Conservation (phyloP, 305 asterid species). For the Fraxinus latifolia region DNA sequence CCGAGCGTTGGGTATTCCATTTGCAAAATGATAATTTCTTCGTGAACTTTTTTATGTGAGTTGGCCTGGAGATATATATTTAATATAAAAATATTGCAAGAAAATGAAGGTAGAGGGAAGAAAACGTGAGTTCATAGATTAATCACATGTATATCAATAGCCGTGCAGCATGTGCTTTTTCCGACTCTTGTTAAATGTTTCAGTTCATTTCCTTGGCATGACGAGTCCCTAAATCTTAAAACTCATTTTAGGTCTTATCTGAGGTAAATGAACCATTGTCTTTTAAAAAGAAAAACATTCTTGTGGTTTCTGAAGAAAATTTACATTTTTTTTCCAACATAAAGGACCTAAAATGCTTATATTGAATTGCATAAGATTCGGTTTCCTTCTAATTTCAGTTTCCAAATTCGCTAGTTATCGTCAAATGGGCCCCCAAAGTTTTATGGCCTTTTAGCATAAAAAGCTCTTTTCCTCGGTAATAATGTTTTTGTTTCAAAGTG, state of each 20-base stretch:
- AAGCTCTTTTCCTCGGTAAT: conserved; percentile 2
- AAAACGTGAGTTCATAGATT: not conserved
- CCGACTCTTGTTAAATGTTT: not conserved
- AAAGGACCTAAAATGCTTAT: not conserved
- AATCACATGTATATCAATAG: not conserved
- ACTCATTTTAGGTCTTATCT: not conserved
- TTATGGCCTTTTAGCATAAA: not conserved
- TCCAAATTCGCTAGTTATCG: not conserved
- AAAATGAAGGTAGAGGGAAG: not conserved
- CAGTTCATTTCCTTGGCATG: not conserved
- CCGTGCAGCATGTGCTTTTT: not conserved
- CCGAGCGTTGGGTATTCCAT: not conserved
- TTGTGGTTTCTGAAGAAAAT: not conserved
- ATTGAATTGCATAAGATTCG: not conserved
- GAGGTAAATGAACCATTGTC: not conserved
- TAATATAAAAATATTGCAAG: not conserved
- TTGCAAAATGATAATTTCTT: not conserved
- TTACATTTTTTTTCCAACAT: not conserved
- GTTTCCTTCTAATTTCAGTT: not conserved
- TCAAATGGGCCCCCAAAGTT: not conserved
- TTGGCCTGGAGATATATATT: not conserved
- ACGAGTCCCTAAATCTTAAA: not conserved
- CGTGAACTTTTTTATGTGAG: not conserved
- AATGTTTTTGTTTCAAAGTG: conserved; percentile 10
- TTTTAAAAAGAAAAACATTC: not conserved